A percentile compares a stretch with the other conserved stretches of the same genome.
These are phyloP conservation scores for Bruguiera gymnorhiza DNA, from an alignment of 345 rosid genomes.

Conservation along the genomic window DNA sequence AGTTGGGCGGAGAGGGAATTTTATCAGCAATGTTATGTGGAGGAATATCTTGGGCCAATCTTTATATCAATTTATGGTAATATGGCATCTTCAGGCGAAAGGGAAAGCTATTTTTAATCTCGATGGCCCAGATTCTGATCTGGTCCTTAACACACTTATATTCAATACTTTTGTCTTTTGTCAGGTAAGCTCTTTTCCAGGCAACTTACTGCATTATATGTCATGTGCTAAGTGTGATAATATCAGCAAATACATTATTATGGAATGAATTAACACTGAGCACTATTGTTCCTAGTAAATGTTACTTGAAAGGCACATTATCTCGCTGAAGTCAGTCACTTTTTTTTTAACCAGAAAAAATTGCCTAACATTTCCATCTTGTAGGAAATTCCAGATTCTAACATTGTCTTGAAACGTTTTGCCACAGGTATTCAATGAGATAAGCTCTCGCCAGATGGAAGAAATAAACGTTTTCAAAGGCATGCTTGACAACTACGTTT, in stretches of 20 bases:
- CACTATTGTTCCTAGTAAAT: too few species aligned
- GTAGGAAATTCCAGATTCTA: not conserved
- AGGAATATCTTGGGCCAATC: conserved; percentile 90
- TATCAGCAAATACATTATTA: too few species aligned
- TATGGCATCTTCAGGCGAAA: conserved; percentile 31
- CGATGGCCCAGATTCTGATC: conserved; percentile 46
- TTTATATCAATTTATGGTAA: conserved; percentile 39
- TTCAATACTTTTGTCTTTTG: conserved; percentile 36
- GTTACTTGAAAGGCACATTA: too few species aligned
- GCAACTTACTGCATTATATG: not conserved
- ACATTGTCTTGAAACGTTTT: not conserved
- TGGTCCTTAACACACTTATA: conserved; percentile 28
- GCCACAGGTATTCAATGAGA: conserved; percentile 35
- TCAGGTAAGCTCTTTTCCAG: conserved; percentile 48
- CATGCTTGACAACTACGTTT: conserved; percentile 30
- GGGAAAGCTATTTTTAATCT: conserved; percentile 25
- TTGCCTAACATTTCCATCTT: not conserved
- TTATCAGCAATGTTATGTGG: conserved; percentile 92
- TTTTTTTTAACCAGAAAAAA: not conserved
- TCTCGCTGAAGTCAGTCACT: not conserved
- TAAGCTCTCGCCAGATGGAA: conserved; percentile 37
- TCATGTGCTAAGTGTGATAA: too few species aligned
- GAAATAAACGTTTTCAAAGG: conserved; percentile 29
- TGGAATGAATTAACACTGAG: too few species aligned
- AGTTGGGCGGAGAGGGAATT: conserved; percentile 48